Conservation (phyloP, 2,329 filamentous ascomycete genomes). For the Trichophyton mentagrophytes region DNA sequence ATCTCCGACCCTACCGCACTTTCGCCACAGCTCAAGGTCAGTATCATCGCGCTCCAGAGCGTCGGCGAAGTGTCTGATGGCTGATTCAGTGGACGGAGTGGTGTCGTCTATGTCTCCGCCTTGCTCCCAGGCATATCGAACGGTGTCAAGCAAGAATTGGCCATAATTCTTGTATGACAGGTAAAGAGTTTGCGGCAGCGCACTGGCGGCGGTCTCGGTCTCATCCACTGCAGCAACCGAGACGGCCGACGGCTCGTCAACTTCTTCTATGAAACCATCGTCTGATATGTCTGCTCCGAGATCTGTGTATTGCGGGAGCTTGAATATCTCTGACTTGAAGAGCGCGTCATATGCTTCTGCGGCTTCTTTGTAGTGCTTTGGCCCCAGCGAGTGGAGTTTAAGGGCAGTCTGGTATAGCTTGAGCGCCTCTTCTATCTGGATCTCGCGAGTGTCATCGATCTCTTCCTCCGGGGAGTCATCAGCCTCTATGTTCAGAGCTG, state of each 20-base stretch:
- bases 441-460: constrained; percentile 88
- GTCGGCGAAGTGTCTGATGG: constrained; percentile 45
- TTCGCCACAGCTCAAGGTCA: constrained; percentile 52
- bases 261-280: constrained; percentile 36
- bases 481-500: constrained; percentile 84
- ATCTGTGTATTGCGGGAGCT: constrained; percentile 53
- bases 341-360: constrained; percentile 68
- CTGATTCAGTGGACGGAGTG: constrained; percentile 24
- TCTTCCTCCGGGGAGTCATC: constrained; percentile 73
- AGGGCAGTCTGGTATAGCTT: constrained; percentile 88
- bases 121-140: constrained; percentile 40
- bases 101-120: constrained; percentile 13
- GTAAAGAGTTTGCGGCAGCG: constrained; percentile 77
- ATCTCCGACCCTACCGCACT: constrained; percentile 45
- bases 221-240: constrained; percentile 43
- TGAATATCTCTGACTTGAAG: constrained; percentile 87
- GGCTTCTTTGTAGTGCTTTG: constrained; percentile 61
- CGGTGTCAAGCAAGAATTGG: constrained; percentile 72
- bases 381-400: constrained; percentile 81
- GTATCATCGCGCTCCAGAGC: constrained; percentile 53
- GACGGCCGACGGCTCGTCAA: constrained; percentile 35
- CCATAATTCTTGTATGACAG: constrained; percentile 92
- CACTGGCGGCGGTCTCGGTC: constrained; percentile 63
- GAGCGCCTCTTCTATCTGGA: constrained; percentile 92
- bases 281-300: constrained; percentile 52